Conservation (phyloP, 768 basidiomycete genomes). For the Amanita exitialis region DNA sequence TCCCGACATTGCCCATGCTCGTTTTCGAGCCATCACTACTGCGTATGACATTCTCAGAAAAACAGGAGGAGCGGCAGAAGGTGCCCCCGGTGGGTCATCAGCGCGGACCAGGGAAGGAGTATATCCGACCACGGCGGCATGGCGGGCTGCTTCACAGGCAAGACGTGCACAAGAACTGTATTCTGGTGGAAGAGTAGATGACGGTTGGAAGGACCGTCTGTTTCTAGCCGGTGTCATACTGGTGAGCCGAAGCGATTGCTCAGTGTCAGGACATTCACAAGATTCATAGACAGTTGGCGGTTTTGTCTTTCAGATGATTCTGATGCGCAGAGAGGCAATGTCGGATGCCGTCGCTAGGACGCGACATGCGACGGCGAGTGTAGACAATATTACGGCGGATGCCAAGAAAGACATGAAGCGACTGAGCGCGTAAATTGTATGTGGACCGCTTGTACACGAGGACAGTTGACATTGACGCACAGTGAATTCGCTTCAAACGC, state of each 20-base stretch:
- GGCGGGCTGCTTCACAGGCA: constrained; percentile 13
- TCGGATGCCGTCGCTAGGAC: constrained; percentile 12
- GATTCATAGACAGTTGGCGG: constrained; percentile 14
- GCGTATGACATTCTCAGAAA: constrained; percentile 54
- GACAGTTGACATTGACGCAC: too few relatives aligned
- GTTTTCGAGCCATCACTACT: constrained; percentile 54
- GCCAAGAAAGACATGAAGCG: background rate
- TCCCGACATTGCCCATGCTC: constrained; percentile 37
- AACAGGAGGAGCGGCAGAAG: constrained; percentile 9
- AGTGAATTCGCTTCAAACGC: too few relatives aligned
- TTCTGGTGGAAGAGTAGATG: constrained; percentile 28
- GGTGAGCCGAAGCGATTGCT: constrained; percentile 21
- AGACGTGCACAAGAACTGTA: constrained; percentile 8
- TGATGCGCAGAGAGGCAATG: constrained; percentile 17
- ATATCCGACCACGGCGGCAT: constrained; percentile 25
- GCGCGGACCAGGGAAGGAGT: constrained; percentile 42
- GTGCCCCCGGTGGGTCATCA: constrained; percentile 24
- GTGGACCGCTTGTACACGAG: background rate
- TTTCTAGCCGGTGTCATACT: constrained; percentile 36
- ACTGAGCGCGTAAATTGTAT: background rate
- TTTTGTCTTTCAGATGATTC: constrained; percentile 15
- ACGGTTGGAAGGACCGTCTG: constrained; percentile 42
- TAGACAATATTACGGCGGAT: background rate
- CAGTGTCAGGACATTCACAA: background rate
- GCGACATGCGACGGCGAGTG: constrained; percentile 5